These are phyloP conservation scores for Asterochloris erici DNA, from an alignment of 139 green algal species.

Conservation along the genomic window DNA sequence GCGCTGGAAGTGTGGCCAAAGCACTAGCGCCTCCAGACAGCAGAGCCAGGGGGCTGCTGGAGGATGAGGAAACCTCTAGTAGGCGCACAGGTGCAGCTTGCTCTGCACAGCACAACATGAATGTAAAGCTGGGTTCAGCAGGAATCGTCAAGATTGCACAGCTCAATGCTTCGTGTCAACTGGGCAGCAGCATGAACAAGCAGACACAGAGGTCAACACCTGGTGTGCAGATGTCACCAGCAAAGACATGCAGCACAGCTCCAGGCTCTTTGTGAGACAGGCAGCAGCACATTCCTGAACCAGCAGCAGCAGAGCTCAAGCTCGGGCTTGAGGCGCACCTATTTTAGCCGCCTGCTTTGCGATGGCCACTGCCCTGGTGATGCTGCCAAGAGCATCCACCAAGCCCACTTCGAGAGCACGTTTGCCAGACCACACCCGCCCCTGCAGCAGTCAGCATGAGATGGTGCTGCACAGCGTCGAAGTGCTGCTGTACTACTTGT, in stretches of 20 bases:
- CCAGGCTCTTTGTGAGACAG: neutral
- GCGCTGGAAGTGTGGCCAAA: neutral
- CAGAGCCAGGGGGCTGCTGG: conserved; percentile 41
- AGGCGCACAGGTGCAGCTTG: conserved; percentile 38
- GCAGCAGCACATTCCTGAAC: neutral
- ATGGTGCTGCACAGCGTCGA: neutral
- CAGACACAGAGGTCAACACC: neutral
- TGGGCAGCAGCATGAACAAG: neutral
- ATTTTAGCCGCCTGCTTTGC: conserved; percentile 75
- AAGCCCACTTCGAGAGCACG: conserved; percentile 62
- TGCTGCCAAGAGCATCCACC: conserved; percentile 83
- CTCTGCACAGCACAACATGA: neutral
- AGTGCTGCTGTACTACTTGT: neutral
- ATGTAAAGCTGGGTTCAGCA: neutral
- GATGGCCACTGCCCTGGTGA: conserved; percentile 68
- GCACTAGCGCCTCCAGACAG: conserved; percentile 20
- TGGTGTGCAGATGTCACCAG: neutral
- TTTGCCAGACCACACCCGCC: conserved; percentile 84
- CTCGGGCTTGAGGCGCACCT: neutral
- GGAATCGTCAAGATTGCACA: neutral
- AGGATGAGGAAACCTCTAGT: conserved; percentile 50
- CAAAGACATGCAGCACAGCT: neutral
- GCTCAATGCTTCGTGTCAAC: neutral
- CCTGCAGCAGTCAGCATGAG: conserved; percentile 58
- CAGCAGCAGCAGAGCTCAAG: neutral